These are phyloP conservation scores for Halophytophthora polymorphica DNA, from an alignment of 352 stramenopile genomes.

Conservation along the genomic window DNA sequence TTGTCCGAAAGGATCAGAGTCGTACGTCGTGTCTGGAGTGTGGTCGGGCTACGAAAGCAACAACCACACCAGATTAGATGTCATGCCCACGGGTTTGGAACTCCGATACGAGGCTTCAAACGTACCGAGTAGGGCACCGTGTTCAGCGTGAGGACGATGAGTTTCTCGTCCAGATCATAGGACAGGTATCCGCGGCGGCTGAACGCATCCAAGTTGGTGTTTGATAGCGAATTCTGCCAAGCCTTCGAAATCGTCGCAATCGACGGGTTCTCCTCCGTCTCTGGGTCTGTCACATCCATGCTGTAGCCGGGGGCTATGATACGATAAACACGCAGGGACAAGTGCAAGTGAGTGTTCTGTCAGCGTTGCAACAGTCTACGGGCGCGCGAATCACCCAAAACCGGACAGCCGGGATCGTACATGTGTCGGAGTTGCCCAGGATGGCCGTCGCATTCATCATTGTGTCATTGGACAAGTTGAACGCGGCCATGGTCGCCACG, in stretches of 20 bases:
- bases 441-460: slow-evolving; percentile 44
- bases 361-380: neutral
- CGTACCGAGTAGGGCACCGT: slow-evolving; percentile 79
- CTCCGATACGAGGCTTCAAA: neutral
- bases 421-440: slow-evolving; percentile 48
- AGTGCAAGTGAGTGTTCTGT: neutral
- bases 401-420: slow-evolving; percentile 16
- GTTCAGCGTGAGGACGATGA: slow-evolving; percentile 75
- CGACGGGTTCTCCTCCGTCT: slow-evolving; percentile 47
- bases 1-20: slow-evolving; percentile 84
- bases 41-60: slow-evolving; percentile 48
- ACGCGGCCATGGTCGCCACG: slow-evolving; percentile 41
- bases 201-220: slow-evolving; percentile 49
- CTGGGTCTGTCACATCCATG: slow-evolving; percentile 70
- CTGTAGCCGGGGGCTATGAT: slow-evolving; percentile 60
- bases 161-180: slow-evolving; percentile 61
- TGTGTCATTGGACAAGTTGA: slow-evolving; percentile 24
- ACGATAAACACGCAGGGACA: neutral
- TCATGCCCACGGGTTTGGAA: neutral
- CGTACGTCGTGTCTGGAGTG: slow-evolving; percentile 45
- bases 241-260: slow-evolving; percentile 48
- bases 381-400: too few species aligned
- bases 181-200: slow-evolving; percentile 57
- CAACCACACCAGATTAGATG: slow-evolving; percentile 6
- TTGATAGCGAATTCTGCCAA: slow-evolving; percentile 53